Evolutionary conservation across 2,329 filamentous ascomycete species (phyloP).

Genomic region (Cercospora sp.): DNA sequence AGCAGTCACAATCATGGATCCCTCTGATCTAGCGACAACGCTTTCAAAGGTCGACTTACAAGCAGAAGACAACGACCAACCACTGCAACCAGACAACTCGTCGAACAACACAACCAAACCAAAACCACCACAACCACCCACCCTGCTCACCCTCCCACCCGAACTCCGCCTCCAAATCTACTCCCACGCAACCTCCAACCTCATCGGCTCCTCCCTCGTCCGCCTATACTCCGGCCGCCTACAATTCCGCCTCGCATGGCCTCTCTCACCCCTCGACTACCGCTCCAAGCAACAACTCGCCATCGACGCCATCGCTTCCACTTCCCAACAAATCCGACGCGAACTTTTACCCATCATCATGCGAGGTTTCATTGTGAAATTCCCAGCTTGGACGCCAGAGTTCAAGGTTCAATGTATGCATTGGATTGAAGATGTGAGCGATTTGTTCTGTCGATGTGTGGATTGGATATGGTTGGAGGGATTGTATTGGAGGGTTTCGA

Average conservation of each 20-base stretch:
- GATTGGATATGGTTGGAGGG: conserved; percentile 27
- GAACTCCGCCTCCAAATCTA: conserved; percentile 25
- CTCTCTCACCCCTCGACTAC: conserved; percentile 11
- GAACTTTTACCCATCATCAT: conserved; percentile 21
- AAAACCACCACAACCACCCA: neutral
- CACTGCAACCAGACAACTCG: neutral
- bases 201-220: conserved; percentile 14
- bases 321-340: conserved; percentile 11
- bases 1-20: neutral
- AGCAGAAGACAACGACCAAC: neutral
- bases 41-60: neutral
- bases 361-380: conserved; percentile 21
- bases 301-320: conserved; percentile 13
- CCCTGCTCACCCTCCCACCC: conserved; percentile 11
- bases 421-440: conserved; percentile 21
- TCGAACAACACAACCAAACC: neutral
- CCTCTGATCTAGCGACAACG: neutral
- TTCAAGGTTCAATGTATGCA: conserved; percentile 24
- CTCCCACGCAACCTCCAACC: conserved; percentile 2
- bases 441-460: conserved; percentile 14
- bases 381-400: conserved; percentile 24
- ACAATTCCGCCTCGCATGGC: conserved; percentile 16
- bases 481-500: conserved; percentile 22
- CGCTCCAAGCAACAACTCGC: conserved; percentile 18
- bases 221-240: conserved; percentile 7